Evolutionary conservation across 1,139 yeast genomes (phyloP), one percentile per base, ranked within the genome.

Genomic region (Geotrichum cucujoidarum): DNA sequence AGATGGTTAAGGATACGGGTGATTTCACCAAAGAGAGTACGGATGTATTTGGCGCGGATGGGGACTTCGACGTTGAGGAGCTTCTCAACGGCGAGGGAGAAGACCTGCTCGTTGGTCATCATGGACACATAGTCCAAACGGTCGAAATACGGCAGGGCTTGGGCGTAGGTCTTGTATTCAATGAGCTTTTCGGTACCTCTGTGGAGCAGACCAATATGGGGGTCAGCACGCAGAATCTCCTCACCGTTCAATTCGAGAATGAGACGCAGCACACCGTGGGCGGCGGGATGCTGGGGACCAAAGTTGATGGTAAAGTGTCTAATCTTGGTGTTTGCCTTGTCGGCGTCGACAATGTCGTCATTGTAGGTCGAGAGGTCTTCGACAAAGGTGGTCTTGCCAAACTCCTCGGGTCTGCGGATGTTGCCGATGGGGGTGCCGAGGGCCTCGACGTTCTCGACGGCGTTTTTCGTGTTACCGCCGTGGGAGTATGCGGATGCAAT

Each of bases 201-300:
- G 68, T 86, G 95, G 61, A 86, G 76, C 62, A 86, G 74, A 40
- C 95, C 95, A 56, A 86, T 86, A 66, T 87, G 95, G 43, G 95
- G 95, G 66, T 87, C 95, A 5, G 92, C 77, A 60, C 95, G 77
- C 50, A 86, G 79, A 59, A 87, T 83, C 67, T 87, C 95, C 69
- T 86, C 95, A 57, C 95, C 95, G 62, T 84, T 86, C 57, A 86
- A 75, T 71, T 87, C 95, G 62, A 86, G 74, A 68, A 86, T 86
- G 68, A 86, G 75, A 64, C 95, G 78, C 73, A 86, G 75, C 70
- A 86, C 95, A 56, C 95, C 95, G 72, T 86, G 95, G 40, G 95
- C 95, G 53, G 95, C 95, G 25, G 95, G 95, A 73, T 87, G 95
- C 70, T 86, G 95, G 39, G 95, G 95, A 36, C 95, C 95, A 63